These are phyloP conservation scores for Neoboletus brunneissimus DNA, from an alignment of 768 basidiomycete genomes.

Conservation along the genomic window DNA sequence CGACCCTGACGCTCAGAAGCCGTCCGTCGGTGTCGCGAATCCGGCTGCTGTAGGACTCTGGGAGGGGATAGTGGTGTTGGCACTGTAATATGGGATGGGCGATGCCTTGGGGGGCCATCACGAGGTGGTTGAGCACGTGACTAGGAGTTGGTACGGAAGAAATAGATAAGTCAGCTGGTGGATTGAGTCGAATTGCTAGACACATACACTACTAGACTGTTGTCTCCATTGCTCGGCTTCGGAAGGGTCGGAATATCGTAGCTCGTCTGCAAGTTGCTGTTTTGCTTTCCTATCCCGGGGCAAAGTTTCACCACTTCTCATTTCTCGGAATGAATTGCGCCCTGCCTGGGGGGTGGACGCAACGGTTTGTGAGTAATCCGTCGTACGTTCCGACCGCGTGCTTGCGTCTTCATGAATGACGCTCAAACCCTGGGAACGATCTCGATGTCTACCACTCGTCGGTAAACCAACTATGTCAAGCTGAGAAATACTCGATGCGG, in stretches of 20 bases:
- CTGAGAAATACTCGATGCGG: conserved; percentile 31
- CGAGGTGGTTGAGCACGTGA: conserved; percentile 16
- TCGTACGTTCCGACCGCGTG: conserved; percentile 23
- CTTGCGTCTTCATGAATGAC: conserved; percentile 35
- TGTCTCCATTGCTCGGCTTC: conserved; percentile 33
- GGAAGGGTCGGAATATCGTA: conserved; percentile 35
- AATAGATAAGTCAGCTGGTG: not conserved
- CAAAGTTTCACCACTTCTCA: conserved; percentile 17
- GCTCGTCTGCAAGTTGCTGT: conserved; percentile 34
- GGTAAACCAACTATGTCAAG: conserved; percentile 33
- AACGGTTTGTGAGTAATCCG: conserved; percentile 24
- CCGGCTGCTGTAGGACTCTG: conserved; percentile 10
- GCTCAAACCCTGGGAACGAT: conserved; percentile 24
- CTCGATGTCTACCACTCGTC: conserved; percentile 15
- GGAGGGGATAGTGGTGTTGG: conserved; percentile 31
- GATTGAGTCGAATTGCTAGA: not conserved
- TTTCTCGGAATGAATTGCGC: conserved; percentile 10
- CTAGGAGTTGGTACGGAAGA: conserved; percentile 5
- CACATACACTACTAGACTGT: conserved; percentile 19
- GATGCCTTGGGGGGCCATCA: conserved; percentile 12
- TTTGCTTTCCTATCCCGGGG: conserved; percentile 21
- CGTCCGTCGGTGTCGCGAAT: conserved; percentile 18
- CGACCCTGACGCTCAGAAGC: conserved; percentile 28
- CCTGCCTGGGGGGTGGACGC: conserved; percentile 21
- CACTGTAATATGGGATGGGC: conserved; percentile 20